Evolutionary conservation across 2,329 filamentous ascomycete genomes (phyloP).

Genomic region (Trichoderma arundinaceum): DNA sequence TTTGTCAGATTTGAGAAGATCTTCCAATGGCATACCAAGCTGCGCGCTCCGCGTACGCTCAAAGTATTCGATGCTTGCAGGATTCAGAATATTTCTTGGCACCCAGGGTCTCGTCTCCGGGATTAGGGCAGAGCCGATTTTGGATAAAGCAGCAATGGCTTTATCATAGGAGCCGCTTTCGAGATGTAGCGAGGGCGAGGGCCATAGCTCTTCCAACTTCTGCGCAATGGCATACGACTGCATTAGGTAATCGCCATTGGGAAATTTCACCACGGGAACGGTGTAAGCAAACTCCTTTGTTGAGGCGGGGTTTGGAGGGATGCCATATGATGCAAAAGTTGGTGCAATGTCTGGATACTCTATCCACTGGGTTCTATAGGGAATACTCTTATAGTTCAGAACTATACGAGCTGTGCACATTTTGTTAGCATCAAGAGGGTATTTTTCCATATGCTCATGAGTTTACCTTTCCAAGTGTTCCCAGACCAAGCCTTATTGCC

Average conservation of each 20-base stretch:
- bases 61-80: slow-evolving; percentile 8
- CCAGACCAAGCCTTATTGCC: slow-evolving; percentile 8
- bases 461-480: slow-evolving; percentile 8
- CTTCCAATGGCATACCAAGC: neutral
- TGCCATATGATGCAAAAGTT: slow-evolving; percentile 9
- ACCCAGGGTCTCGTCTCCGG: neutral
- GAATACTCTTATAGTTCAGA: slow-evolving; percentile 10
- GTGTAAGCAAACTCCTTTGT: neutral
- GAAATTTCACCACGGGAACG: slow-evolving; percentile 3
- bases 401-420: neutral
- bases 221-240: neutral
- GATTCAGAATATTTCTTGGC: slow-evolving; percentile 6
- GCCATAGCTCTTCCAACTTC: neutral
- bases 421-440: neutral
- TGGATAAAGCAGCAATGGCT: neutral
- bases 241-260: slow-evolving; percentile 5
- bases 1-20: neutral
- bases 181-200: neutral
- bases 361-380: slow-evolving; percentile 2
- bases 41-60: neutral
- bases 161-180: neutral
- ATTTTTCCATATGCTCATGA: neutral
- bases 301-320: neutral
- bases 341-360: slow-evolving; percentile 9
- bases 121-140: neutral